These are phyloP conservation scores for Triticum dicoccoides DNA, from an alignment of 176 grass and related monocot genomes.

Conservation along the genomic window DNA sequence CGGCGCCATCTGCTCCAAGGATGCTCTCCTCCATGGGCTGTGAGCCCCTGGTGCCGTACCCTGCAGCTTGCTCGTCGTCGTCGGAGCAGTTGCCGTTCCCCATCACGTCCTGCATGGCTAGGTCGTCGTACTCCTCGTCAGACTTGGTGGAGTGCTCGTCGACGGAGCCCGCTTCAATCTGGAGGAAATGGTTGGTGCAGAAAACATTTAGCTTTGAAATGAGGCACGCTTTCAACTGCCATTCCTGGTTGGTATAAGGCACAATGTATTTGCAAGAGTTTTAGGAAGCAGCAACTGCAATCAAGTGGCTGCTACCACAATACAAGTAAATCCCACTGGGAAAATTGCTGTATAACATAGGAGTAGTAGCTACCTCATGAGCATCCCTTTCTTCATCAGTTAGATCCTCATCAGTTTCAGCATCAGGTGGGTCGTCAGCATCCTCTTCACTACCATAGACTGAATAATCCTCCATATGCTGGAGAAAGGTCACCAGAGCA, in stretches of 20 bases:
- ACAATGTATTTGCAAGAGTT: neutral
- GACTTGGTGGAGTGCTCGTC: constrained; percentile 85
- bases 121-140: constrained; percentile 85
- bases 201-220: neutral
- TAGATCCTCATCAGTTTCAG: constrained; percentile 78
- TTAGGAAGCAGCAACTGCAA: neutral
- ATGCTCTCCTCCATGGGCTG: neutral
- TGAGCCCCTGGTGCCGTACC: neutral
- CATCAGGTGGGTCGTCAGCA: constrained; percentile 52
- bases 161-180: constrained; percentile 87
- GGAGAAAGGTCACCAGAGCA: constrained; percentile 15
- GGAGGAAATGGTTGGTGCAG: neutral
- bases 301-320: neutral
- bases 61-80: constrained; percentile 33
- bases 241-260: too few species aligned
- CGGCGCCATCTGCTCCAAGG: neutral
- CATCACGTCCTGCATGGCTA: constrained; percentile 69
- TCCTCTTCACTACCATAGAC: constrained; percentile 85
- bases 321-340: neutral
- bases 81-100: constrained; percentile 45
- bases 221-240: neutral
- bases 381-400: constrained; percentile 52
- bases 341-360: neutral
- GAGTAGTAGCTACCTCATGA: constrained; percentile 52
- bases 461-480: constrained; percentile 67